phyloP scores from a whole-genome alignment of 2,329 filamentous ascomycete species.

The Delphinella strobiligena region DNA sequence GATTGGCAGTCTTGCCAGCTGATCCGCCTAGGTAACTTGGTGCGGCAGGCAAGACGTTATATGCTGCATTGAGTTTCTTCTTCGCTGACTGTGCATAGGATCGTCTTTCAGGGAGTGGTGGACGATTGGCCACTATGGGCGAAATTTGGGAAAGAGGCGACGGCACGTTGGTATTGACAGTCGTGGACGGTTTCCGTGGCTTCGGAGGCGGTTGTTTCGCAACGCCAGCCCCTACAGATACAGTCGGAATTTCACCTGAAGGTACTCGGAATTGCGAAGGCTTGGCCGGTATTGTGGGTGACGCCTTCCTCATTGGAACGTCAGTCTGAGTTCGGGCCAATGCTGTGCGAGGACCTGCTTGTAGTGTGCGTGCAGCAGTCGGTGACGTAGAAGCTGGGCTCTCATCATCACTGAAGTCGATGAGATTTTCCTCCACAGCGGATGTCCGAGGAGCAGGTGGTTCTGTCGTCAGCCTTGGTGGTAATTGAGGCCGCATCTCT shows the following conservation, averaged over 20 bases:
- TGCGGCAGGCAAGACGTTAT: slow-evolving; percentile 26
- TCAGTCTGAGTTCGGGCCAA: slow-evolving; percentile 2
- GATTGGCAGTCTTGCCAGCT: not conserved
- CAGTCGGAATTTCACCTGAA: slow-evolving; percentile 18
- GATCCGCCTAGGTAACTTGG: slow-evolving; percentile 15
- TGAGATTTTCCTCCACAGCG: slow-evolving; percentile 26
- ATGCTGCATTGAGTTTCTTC: slow-evolving; percentile 26
- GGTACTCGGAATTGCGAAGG: slow-evolving; percentile 26
- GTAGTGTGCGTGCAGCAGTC: slow-evolving; percentile 1
- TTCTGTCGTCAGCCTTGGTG: slow-evolving; percentile 21
- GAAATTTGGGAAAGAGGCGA: slow-evolving; percentile 22
- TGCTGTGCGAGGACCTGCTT: slow-evolving; percentile 1
- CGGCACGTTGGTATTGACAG: slow-evolving; percentile 17
- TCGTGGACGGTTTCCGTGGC: slow-evolving; percentile 23
- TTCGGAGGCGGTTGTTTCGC: slow-evolving; percentile 21
- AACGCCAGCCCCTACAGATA: slow-evolving; percentile 8
- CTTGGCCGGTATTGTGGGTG: slow-evolving; percentile 23
- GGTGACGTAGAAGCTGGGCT: slow-evolving; percentile 11
- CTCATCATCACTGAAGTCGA: slow-evolving; percentile 36
- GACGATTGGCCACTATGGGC: not conserved
- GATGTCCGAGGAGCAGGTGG: slow-evolving; percentile 14
- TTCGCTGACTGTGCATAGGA: slow-evolving; percentile 25
- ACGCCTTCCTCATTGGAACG: slow-evolving; percentile 8
- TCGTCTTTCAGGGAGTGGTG: slow-evolving; percentile 14
- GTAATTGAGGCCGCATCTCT: slow-evolving; percentile 21